phyloP scores from a whole-genome alignment of 1,284 basidiomycete genomes.

The Schizophyllum amplum region DNA sequence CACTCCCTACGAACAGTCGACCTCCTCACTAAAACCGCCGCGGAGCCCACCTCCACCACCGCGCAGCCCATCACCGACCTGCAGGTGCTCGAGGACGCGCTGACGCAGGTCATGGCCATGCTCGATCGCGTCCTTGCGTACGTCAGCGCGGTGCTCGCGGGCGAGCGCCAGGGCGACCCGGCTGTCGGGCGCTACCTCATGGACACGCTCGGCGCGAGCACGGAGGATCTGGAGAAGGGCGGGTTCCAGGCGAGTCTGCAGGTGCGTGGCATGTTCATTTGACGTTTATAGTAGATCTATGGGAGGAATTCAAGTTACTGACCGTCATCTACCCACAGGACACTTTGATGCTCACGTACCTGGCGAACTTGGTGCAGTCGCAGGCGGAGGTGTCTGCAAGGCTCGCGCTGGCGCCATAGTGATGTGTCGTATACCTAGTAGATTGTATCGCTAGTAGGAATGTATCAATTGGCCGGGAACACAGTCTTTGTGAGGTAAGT shows the following conservation, averaged over 20 bases:
- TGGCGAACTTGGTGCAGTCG: conserved; percentile 89
- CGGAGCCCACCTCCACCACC: conserved; percentile 40
- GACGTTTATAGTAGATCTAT: conserved; percentile 9
- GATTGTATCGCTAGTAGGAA: background rate
- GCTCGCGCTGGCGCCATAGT: conserved; percentile 64
- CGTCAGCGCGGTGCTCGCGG: conserved; percentile 77
- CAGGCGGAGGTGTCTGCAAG: conserved; percentile 93
- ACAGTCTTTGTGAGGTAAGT: too few species aligned
- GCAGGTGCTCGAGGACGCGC: conserved; percentile 63
- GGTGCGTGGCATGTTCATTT: conserved; percentile 31
- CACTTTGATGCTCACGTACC: conserved; percentile 90
- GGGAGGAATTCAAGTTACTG: too few species aligned
- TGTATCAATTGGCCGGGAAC: too few species aligned
- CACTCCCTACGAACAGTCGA: too few species aligned
- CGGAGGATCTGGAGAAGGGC: conserved; percentile 61
- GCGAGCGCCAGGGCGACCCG: conserved; percentile 76
- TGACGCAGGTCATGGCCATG: conserved; percentile 68
- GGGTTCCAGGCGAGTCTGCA: conserved; percentile 71
- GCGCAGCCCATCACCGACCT: conserved; percentile 51
- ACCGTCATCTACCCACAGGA: conserved; percentile 45
- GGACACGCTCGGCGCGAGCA: conserved; percentile 74
- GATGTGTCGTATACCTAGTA: conserved; percentile 5
- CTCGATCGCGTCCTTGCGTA: conserved; percentile 83
- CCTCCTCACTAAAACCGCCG: conserved; percentile 54
- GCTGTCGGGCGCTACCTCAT: conserved; percentile 90